Evolutionary conservation across 257 asterid species (phyloP).

Genomic region (Capsicum baccatum): DNA sequence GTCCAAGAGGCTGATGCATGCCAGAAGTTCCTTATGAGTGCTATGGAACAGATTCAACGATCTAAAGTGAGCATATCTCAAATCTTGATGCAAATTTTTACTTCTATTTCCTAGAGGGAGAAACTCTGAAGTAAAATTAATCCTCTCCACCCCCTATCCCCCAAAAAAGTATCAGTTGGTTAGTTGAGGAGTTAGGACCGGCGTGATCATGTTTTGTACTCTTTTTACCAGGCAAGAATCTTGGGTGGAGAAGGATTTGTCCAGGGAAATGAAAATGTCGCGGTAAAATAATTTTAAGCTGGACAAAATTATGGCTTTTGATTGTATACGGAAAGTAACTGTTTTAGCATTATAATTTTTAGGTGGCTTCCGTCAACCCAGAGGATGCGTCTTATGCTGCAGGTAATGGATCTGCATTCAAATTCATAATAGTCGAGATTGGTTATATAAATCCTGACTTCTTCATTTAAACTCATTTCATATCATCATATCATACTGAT

Average conservation of each 20-base stretch:
- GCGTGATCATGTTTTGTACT: conserved; percentile 11
- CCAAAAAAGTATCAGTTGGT: not conserved
- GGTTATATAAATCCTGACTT: not conserved
- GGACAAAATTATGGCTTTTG: not conserved
- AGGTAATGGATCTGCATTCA: conserved; percentile 30
- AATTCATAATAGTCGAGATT: not conserved
- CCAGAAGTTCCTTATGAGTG: conserved; percentile 55
- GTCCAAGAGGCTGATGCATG: conserved; percentile 59
- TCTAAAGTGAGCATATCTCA: conserved; percentile 43
- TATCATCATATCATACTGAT: not conserved
- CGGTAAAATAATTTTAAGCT: conserved; percentile 41
- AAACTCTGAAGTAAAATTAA: not conserved
- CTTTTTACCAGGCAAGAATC: conserved; percentile 48
- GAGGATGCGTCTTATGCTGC: conserved; percentile 35
- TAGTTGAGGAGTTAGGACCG: not conserved
- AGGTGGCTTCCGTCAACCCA: conserved; percentile 33
- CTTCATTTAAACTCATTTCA: not conserved
- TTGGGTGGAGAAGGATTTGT: conserved; percentile 39
- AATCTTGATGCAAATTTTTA: not conserved
- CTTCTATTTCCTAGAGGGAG: not conserved
- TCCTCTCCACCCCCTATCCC: not conserved
- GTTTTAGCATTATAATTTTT: conserved; percentile 7
- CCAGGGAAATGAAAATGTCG: conserved; percentile 35
- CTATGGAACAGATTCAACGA: conserved; percentile 50
- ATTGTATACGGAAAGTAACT: not conserved